Conservation (phyloP, 805 yeast species). For the Metschnikowia bowlesiae region DNA sequence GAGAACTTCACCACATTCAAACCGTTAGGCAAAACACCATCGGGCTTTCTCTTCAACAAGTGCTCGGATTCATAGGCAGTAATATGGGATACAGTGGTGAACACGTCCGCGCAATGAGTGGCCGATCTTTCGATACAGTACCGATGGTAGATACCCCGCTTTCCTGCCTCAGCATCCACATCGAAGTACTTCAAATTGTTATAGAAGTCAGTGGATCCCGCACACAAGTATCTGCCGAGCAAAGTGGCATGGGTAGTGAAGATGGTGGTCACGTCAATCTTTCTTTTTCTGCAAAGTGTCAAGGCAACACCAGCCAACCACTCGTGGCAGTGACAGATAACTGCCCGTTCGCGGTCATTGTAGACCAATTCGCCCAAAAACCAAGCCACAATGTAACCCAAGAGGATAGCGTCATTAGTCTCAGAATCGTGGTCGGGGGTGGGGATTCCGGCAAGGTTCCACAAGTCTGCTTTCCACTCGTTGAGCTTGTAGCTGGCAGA, state of each 20-base stretch:
- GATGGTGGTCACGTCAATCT: constrained; percentile 89
- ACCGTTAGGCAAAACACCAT: constrained; percentile 96
- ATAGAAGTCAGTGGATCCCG: constrained; percentile 94
- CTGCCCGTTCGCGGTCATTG: constrained; percentile 80
- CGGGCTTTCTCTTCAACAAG: constrained; percentile 90
- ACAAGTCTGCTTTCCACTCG: constrained; percentile 92
- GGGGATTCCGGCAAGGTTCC: constrained; percentile 91
- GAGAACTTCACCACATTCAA: constrained; percentile 92
- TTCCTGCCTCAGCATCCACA: constrained; percentile 97
- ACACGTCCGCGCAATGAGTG: constrained; percentile 92
- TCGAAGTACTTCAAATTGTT: constrained; percentile 85
- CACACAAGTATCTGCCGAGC: constrained; percentile 91
- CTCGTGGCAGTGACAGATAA: constrained; percentile 92
- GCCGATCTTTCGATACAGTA: constrained; percentile 97
- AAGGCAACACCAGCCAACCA: constrained; percentile 97
- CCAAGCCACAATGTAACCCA: constrained; percentile 96
- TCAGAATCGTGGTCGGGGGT: constrained; percentile 86
- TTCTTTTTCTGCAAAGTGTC: constrained; percentile 86
- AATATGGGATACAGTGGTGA: constrained; percentile 94
- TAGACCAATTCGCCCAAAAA: constrained; percentile 90
- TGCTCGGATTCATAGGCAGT: constrained; percentile 97
- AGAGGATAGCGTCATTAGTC: constrained; percentile 84
- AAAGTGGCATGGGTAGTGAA: constrained; percentile 97
- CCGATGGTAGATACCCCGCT: constrained; percentile 94
- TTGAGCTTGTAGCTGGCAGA: constrained; percentile 66